Evolutionary conservation across 2,329 filamentous ascomycete species (phyloP), one percentile per base, ranked within the genome.

Genomic region (Endoconidiophora laricicola): DNA sequence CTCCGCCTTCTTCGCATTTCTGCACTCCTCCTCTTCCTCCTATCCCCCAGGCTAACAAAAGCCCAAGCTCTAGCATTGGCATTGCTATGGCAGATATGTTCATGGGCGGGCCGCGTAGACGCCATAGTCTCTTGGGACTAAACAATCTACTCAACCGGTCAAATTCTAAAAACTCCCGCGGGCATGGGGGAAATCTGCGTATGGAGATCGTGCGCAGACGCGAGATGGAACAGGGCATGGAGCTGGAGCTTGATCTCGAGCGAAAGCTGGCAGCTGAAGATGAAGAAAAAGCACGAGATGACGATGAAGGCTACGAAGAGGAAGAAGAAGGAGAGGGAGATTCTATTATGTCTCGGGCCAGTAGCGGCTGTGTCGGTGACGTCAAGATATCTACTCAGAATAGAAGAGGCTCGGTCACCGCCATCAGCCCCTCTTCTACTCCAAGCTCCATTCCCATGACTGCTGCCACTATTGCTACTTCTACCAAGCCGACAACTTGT

Each of bases 191-290:
- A n/a, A 45, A 33, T 9, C 49, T 51, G 26, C 49, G 49, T 24
- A 51, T 51, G 49, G 49, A 51, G 18, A 51, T 51, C 16, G 44
- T 29, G 10, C 49, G 49, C 24, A 39, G 38, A n/a, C 49, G 44
- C 6, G 49, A 51, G 24, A 46, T 47, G 37, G 41, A 36, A 16
- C 43, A 45, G 38, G 49, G 44, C 12, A 40, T 42, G 22, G 22
- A 42, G 16, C 23, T 51, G 9, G 49, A 51, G n/a, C 12, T 22
- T 4, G 49, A 51, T 37, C 36, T 51, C 6, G 50, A 52, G 7
- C 24, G 37, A 20, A 48, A 48, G 33, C 26, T 46, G 3, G 49
- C 36, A 3, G 38, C 37, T 14, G 38, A 38, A 47, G 53, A 53
- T 36, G 50, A 54, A 49, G 53, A 33, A 12, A 12, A 7, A 12